Evolutionary conservation across 140 eudicot species (phyloP).

Genomic region (Cichorium intybus): DNA sequence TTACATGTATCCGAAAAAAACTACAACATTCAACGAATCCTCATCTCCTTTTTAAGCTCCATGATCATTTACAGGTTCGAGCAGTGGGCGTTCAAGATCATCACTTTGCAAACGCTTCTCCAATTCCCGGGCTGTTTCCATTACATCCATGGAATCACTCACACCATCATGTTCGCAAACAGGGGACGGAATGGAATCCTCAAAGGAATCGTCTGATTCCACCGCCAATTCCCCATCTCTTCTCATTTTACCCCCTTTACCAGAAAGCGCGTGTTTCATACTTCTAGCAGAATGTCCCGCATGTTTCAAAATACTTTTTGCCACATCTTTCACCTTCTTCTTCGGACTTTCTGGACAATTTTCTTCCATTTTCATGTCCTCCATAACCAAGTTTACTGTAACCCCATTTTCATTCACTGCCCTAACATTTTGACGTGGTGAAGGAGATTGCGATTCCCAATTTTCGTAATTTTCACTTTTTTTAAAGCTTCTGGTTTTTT

Average conservation of each 20-base stretch:
- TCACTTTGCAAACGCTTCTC: background rate
- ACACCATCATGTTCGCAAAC: slow-evolving; percentile 13
- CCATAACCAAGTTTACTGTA: slow-evolving; percentile 47
- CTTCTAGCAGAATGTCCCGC: slow-evolving; percentile 78
- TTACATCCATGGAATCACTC: slow-evolving; percentile 17
- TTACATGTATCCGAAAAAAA: slow-evolving; percentile 18
- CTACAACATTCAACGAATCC: slow-evolving; percentile 9
- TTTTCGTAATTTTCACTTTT: slow-evolving; percentile 21
- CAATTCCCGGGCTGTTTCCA: background rate
- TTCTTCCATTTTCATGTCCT: slow-evolving; percentile 36
- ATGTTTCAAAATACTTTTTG: slow-evolving; percentile 63
- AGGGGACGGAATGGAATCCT: slow-evolving; percentile 43
- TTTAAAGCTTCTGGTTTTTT: slow-evolving; percentile 21
- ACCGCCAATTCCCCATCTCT: slow-evolving; percentile 36
- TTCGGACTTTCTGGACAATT: slow-evolving; percentile 42
- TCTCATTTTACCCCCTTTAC: slow-evolving; percentile 50
- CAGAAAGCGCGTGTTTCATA: slow-evolving; percentile 48
- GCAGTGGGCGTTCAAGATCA: slow-evolving; percentile 8
- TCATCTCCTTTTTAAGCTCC: background rate
- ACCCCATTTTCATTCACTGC: slow-evolving; percentile 47
- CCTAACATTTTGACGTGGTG: slow-evolving; percentile 50
- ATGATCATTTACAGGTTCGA: background rate
- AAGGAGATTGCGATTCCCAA: slow-evolving; percentile 32
- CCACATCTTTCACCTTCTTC: slow-evolving; percentile 47
- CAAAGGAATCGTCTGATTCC: slow-evolving; percentile 47